phyloP scores from a whole-genome alignment of 2,329 filamentous ascomycete genomes.

The Fusarium oligoseptatum region DNA sequence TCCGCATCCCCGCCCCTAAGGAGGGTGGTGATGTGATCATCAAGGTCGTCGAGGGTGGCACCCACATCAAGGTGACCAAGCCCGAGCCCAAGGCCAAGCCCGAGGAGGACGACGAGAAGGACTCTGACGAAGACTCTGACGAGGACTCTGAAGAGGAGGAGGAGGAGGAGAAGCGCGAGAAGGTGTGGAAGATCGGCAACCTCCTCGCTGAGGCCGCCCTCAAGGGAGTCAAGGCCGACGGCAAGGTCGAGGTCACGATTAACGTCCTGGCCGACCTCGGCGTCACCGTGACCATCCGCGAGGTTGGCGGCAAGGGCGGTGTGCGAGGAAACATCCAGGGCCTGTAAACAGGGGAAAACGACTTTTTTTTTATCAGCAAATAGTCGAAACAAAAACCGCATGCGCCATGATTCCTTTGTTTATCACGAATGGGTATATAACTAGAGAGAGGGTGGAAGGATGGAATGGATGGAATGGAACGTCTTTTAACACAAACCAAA shows the following conservation, averaged over 20 bases:
- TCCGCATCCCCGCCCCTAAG: constrained; percentile 81
- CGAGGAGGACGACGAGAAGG: constrained; percentile 73
- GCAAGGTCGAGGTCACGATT: constrained; percentile 93
- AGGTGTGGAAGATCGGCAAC: constrained; percentile 90
- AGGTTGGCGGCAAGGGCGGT: constrained; percentile 89
- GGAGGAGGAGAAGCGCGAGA: constrained; percentile 89
- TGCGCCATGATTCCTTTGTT: constrained; percentile 4
- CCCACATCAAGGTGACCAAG: constrained; percentile 94
- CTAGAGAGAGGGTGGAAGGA: not conserved
- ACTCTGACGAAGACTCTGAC: constrained; percentile 72
- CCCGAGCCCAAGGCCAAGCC: constrained; percentile 81
- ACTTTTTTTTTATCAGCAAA: not conserved
- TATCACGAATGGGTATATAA: constrained; percentile 2
- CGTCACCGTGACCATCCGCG: constrained; percentile 84
- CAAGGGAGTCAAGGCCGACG: constrained; percentile 85
- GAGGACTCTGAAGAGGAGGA: constrained; percentile 77
- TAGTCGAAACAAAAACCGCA: constrained; percentile 22
- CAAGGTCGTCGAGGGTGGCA: constrained; percentile 87
- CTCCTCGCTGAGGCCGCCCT: constrained; percentile 88
- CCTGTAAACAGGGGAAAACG: constrained; percentile 32
- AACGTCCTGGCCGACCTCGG: constrained; percentile 85
- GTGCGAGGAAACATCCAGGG: constrained; percentile 72
- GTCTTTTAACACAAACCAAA: constrained; percentile 43
- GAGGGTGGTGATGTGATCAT: constrained; percentile 89
- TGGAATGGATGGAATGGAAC: constrained; percentile 19